Base-by-base conservation (phyloP, 2,329 filamentous ascomycete genomes). In the Colletotrichum sansevieriae region DNA sequence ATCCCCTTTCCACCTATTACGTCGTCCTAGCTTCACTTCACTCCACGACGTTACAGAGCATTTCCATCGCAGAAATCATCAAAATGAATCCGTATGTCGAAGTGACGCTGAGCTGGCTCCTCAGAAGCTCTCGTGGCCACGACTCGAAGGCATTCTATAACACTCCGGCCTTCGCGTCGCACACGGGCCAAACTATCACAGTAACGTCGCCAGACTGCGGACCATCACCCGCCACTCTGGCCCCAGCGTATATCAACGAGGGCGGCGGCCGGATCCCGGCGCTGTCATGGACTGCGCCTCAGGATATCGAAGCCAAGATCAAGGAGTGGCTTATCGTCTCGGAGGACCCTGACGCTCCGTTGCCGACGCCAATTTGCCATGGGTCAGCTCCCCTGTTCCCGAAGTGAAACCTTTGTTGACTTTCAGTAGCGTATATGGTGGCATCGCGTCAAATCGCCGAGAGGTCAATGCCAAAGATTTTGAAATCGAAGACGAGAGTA, bases 261-360 rank as follows among this genome's bases (percentile, higher is more conserved):
- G 83, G 79, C 6, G 73, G 71, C 9, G 81, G 79, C 3, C 77
- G 72, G 18, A 78, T 85, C 43, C 83, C 84, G 0, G 75, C 76
- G 6, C 65, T 85, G 25, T 72, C 71, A 44, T 86, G 83, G 83
- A 74, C 78, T 6, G 72, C 73, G 10, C 75, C 78, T 3, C 71
- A 74, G 4, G 74, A 74, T 1, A 63, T 77, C 8, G 72, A 73
- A 7, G 63, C 29, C 3, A 47, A 65, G 20, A 77, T 83, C 11
- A 78, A 78, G 61, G 77, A 87, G 72, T 87, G 83, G 78, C 66
- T 86, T 18, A 73, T 87, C 15, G 73, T 85, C 13, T 76, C 74
- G 44, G 83, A 85, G 67, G 83, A 87, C 61, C 82, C 82, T 2
- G 83, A 85, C 72, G 81, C 80, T 15, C 82, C 83, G 18, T 57